A percentile compares a stretch with the other conserved stretches of the same genome.
Conservation (phyloP, 805 yeast species). For the Starmerella stigmatis region DNA sequence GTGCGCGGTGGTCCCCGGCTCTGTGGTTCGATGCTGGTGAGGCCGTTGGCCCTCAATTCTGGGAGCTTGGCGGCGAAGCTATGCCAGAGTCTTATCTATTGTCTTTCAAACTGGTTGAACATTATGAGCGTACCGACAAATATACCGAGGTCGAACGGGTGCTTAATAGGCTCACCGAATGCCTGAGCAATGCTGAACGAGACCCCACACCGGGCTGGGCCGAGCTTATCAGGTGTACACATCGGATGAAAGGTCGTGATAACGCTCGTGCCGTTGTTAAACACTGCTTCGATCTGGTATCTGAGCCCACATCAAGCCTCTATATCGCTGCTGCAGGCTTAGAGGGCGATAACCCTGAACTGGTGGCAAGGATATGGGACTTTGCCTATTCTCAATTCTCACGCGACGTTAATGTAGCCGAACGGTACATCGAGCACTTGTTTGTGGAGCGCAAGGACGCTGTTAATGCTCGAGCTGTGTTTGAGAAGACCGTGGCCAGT, state of each 20-base stretch:
- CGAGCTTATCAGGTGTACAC: slow-evolving; percentile 58
- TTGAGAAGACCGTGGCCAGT: slow-evolving; percentile 59
- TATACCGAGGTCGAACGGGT: slow-evolving; percentile 40
- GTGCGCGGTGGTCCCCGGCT: slow-evolving; percentile 56
- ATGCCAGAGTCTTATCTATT: slow-evolving; percentile 65
- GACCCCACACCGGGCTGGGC: slow-evolving; percentile 56
- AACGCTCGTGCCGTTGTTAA: slow-evolving; percentile 67
- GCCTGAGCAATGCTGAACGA: slow-evolving; percentile 28
- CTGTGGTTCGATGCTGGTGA: slow-evolving; percentile 55
- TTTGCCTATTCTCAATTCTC: slow-evolving; percentile 55
- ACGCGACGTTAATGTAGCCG: slow-evolving; percentile 48
- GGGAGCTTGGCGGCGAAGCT: slow-evolving; percentile 46
- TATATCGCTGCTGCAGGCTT: slow-evolving; percentile 72
- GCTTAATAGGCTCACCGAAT: slow-evolving; percentile 43
- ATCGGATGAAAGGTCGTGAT: slow-evolving; percentile 52
- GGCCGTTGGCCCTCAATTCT: slow-evolving; percentile 31
- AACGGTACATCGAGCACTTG: slow-evolving; percentile 62
- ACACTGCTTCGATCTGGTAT: slow-evolving; percentile 45
- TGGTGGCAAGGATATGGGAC: slow-evolving; percentile 68
- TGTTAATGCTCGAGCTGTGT: slow-evolving; percentile 64
- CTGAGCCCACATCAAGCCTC: slow-evolving; percentile 48
- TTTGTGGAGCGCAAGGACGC: slow-evolving; percentile 54
- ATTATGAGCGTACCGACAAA: slow-evolving; percentile 50
- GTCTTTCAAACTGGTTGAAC: slow-evolving; percentile 56
- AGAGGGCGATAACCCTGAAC: slow-evolving; percentile 50